Evolutionary conservation across 2,329 filamentous ascomycete genomes (phyloP).

Genomic region (Phaeophleospora eucalypticola): DNA sequence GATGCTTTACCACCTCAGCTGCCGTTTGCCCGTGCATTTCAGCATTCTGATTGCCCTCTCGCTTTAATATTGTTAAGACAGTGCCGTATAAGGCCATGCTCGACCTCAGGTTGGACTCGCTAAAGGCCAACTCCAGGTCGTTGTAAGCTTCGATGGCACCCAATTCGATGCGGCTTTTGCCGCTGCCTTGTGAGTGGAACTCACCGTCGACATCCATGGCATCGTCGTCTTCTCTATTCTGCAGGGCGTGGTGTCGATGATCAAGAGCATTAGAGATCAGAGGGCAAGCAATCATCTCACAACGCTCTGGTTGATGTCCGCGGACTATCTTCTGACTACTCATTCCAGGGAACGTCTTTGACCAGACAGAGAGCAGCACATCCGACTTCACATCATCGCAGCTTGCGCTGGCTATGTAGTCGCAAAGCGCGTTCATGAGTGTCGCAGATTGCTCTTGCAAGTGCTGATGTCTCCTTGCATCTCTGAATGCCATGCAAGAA

Average conservation of each 20-base stretch:
- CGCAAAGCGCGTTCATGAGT: constrained; percentile 31
- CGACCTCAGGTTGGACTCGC: constrained; percentile 18
- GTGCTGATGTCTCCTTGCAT: constrained; percentile 25
- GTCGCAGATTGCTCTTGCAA: constrained; percentile 25
- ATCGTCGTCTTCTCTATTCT: constrained; percentile 48
- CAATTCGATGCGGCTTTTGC: no score
- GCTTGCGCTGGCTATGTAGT: constrained; percentile 35
- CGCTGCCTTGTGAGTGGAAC: constrained; percentile 58
- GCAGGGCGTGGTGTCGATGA: constrained; percentile 6
- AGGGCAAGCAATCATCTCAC: constrained; percentile 19
- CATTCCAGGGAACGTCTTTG: constrained; percentile 21
- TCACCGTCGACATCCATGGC: constrained; percentile 65
- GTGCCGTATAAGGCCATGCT: constrained; percentile 23
- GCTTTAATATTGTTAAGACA: constrained; percentile 6
- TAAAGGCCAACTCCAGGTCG: constrained; percentile 30
- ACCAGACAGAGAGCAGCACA: constrained; percentile 37
- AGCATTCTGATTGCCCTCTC: neutral
- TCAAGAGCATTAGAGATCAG: constrained; percentile 12
- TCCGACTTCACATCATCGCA: constrained; percentile 44
- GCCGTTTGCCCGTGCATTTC: neutral
- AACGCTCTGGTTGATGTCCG: constrained; percentile 5
- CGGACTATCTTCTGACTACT: neutral
- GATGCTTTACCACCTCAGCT: constrained; percentile 16
- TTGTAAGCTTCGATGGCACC: no score
- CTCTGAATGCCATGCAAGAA: constrained; percentile 24